These are phyloP conservation scores for Carpinus fangiana DNA, from an alignment of 306 rosid genomes.

Conservation along the genomic window DNA sequence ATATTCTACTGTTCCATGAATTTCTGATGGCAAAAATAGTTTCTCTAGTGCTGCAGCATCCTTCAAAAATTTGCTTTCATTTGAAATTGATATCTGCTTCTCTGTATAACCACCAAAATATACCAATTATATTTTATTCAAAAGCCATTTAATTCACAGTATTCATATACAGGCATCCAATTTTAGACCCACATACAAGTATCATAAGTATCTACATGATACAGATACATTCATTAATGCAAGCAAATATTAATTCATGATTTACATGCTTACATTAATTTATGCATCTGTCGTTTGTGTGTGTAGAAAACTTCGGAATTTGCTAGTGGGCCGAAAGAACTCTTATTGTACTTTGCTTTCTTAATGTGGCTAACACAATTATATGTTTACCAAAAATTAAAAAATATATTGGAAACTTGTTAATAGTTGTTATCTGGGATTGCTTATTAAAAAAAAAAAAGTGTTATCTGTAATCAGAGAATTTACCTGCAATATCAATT, in stretches of 20 bases:
- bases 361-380: not conserved
- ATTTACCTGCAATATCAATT: slow-evolving; percentile 53
- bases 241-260: not conserved
- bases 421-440: not conserved
- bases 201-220: not conserved
- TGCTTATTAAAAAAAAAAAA: no score
- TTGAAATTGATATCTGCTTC: slow-evolving; percentile 25
- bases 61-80: slow-evolving; percentile 34
- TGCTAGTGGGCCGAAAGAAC: not conserved
- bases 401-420: not conserved
- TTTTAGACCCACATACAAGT: not conserved
- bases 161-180: not conserved
- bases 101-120: slow-evolving; percentile 39
- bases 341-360: not conserved
- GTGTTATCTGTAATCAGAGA: not conserved
- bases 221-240: not conserved
- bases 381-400: not conserved
- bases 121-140: not conserved
- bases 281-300: not conserved
- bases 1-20: slow-evolving; percentile 27
- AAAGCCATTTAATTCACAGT: not conserved
- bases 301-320: not conserved
- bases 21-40: slow-evolving; percentile 48
- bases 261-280: not conserved
- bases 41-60: slow-evolving; percentile 61